phyloP scores from a whole-genome alignment of 1,139 yeast genomes.

The Waltiozyma sp. region DNA sequence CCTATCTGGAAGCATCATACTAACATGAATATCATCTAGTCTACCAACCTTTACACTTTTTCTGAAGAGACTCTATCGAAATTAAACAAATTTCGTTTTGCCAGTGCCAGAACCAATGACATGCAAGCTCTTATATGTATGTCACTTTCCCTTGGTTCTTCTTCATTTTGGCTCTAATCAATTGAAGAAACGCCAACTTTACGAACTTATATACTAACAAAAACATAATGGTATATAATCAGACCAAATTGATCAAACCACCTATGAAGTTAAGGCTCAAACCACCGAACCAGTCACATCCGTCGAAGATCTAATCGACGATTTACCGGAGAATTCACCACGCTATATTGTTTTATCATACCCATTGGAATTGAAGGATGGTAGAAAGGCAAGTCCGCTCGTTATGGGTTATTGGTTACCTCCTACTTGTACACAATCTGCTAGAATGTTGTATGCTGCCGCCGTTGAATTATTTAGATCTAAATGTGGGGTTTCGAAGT shows the following conservation, averaged over 20 bases:
- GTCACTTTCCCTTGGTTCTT: constrained; percentile 2
- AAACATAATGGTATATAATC: constrained; percentile 1
- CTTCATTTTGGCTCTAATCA: too few relatives aligned
- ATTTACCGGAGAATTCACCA: constrained; percentile 75
- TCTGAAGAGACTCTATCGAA: constrained; percentile 51
- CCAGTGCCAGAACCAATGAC: constrained; percentile 52
- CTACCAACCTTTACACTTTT: constrained; percentile 46
- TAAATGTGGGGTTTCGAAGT: constrained; percentile 66
- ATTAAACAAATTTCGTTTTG: constrained; percentile 61
- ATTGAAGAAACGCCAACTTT: too few relatives aligned
- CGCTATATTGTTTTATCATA: constrained; percentile 69
- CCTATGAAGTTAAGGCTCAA: constrained; percentile 42
- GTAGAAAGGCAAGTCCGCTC: constrained; percentile 62
- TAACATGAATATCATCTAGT: constrained; percentile 4
- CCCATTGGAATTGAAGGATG: constrained; percentile 60
- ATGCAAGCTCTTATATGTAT: constrained; percentile 54
- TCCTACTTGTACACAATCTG: constrained; percentile 66
- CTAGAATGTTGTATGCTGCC: constrained; percentile 82
- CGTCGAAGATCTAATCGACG: constrained; percentile 56
- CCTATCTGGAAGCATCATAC: neutral
- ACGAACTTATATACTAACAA: neutral
- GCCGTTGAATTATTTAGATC: constrained; percentile 72
- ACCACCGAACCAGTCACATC: constrained; percentile 32
- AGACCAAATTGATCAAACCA: constrained; percentile 42
- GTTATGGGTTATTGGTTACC: constrained; percentile 82